phyloP scores from a whole-genome alignment of 495 filamentous ascomycete genomes.

The Podospora sp. region DNA sequence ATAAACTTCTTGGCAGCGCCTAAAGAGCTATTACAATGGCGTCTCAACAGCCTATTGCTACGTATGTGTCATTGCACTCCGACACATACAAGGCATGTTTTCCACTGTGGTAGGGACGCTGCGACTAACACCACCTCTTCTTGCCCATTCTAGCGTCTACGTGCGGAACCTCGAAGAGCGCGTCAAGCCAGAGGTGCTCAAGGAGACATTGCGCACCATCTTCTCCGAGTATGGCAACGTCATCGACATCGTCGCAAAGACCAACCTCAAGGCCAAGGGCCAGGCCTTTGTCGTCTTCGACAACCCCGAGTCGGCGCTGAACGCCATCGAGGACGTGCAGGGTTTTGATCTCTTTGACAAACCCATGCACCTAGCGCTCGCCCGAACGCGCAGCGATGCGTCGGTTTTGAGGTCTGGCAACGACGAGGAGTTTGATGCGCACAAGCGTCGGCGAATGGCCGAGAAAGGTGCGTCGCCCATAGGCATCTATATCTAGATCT shows the following conservation, averaged over 20 bases:
- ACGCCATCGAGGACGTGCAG: slow-evolving; percentile 86
- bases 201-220: slow-evolving; percentile 70
- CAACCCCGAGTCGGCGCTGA: slow-evolving; percentile 68
- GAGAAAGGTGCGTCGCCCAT: slow-evolving; percentile 73
- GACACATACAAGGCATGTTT: slow-evolving; percentile 52
- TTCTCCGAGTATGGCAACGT: slow-evolving; percentile 92
- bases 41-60: slow-evolving; percentile 48
- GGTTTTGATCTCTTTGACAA: slow-evolving; percentile 95
- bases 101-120: slow-evolving; percentile 4
- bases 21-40: slow-evolving; percentile 30
- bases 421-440: slow-evolving; percentile 80
- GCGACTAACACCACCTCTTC: slow-evolving; percentile 25
- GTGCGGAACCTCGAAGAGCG: slow-evolving; percentile 92
- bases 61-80: slow-evolving; percentile 70
- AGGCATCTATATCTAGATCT: not conserved
- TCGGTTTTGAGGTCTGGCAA: slow-evolving; percentile 74
- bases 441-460: slow-evolving; percentile 82
- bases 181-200: slow-evolving; percentile 79
- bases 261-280: slow-evolving; percentile 87
- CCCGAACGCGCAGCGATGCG: slow-evolving; percentile 84
- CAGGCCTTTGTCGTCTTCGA: slow-evolving; percentile 98
- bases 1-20: not conserved
- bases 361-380: slow-evolving; percentile 85
- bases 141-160: slow-evolving; percentile 54
- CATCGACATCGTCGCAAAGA: slow-evolving; percentile 90